A percentile compares a stretch with the other conserved stretches of the same genome.
These are phyloP conservation scores for Sapria himalayana DNA, from an alignment of 345 rosid genomes.

Conservation along the genomic window DNA sequence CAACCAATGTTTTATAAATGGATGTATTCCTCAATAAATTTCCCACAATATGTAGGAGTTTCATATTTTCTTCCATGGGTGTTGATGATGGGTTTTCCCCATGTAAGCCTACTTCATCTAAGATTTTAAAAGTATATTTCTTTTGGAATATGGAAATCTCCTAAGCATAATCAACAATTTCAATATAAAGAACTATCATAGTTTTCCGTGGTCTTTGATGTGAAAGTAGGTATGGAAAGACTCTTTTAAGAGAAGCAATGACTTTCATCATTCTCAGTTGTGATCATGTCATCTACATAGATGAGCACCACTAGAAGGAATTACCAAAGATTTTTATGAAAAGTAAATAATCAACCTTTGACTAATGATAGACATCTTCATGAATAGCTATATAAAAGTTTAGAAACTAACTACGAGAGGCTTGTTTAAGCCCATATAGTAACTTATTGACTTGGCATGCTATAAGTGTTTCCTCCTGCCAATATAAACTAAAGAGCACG, in stretches of 20 bases:
- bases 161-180: neutral
- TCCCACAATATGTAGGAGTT: neutral
- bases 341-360: neutral
- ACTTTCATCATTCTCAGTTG: neutral
- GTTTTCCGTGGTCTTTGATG: constrained; percentile 4
- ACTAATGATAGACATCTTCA: neutral
- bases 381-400: neutral
- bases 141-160: neutral
- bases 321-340: neutral
- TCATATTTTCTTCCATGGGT: constrained; percentile 2
- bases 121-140: constrained; percentile 4
- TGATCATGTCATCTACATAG: constrained; percentile 5
- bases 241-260: neutral
- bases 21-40: neutral
- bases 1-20: neutral
- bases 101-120: constrained; percentile 6
- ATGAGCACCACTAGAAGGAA: neutral
- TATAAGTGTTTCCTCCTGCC: neutral
- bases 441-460: neutral
- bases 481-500: neutral
- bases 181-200: neutral
- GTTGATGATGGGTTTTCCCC: constrained; percentile 2
- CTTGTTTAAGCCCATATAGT: no score
- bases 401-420: neutral
- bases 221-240: neutral